Evolutionary conservation across 768 basidiomycete species (phyloP), one percentile per base, ranked within the genome.

Genomic region (Naganishia onofrii): DNA sequence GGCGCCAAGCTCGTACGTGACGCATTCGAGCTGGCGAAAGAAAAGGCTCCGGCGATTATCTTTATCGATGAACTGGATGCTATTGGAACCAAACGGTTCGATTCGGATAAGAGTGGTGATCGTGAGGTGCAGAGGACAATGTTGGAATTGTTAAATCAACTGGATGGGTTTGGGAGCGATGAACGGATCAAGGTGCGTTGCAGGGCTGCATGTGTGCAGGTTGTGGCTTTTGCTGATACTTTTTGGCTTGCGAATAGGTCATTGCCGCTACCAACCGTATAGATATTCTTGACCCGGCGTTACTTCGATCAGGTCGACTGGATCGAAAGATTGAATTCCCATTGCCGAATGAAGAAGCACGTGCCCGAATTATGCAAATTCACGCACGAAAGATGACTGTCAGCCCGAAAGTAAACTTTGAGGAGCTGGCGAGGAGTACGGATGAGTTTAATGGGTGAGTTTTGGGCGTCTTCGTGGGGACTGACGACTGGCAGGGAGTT

Each of bases 101-200:
- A 99, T 78, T 93, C 91, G 21, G 95, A 98, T 82, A 99, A 98
- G 86, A 92, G 92, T 76, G 96, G 96, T 72, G 96, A 99, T 81
- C 87, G 96, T 79, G 96, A 99, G 80, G 96, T 99, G n/a, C 96
- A 99, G 82, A 84, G 96, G 72, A 99, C 96, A n/a, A 99, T 99
- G 96, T 84, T 99, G 78, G 96, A 99, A 80, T 85, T 99, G 54
- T 87, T 99, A 72, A 99, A 99, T 81, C 96, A 99, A 82, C 84
- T 98, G 52, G 96, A 99, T 76, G 96, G 96, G 34, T 99, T 99
- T 83, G 90, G 92, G 71, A 93, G 91, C 74, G 94, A 98, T 76
- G 91, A 93, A 70, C 87, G 94, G 73, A 99, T 99, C 84, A 99
- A 99, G 88, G 94, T 89, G 74, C 54, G 84, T 77, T 44, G 23